phyloP scores from a whole-genome alignment of 805 yeast genomes.

The Saturnispora mendoncae region DNA sequence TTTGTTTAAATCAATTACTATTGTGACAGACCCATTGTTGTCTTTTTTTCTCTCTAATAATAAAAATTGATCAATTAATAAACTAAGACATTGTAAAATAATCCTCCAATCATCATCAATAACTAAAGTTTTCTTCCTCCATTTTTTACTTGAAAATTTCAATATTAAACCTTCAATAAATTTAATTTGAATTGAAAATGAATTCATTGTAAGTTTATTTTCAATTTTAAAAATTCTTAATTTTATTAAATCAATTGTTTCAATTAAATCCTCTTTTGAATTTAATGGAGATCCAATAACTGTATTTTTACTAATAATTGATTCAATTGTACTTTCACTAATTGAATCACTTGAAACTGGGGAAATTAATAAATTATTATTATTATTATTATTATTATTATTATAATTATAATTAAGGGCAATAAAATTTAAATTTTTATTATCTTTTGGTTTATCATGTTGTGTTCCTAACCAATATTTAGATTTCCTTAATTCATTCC shows the following conservation, averaged over 20 bases:
- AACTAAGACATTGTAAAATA: slow-evolving; percentile 3
- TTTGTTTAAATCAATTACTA: background rate
- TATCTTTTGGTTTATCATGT: no score
- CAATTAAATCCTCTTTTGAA: slow-evolving; percentile 1
- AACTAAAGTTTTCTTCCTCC: background rate
- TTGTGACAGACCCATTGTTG: no score
- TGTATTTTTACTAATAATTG: no score
- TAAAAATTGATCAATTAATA: slow-evolving; percentile 1
- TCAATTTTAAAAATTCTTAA: background rate
- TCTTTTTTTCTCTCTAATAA: background rate
- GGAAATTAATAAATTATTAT: background rate
- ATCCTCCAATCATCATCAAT: slow-evolving; percentile 6
- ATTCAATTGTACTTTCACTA: background rate
- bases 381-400: background rate
- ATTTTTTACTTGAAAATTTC: no score
- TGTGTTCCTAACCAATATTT: background rate
- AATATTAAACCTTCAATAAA: background rate
- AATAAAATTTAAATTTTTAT: no score
- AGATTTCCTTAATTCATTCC: background rate
- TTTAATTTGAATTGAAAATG: slow-evolving; percentile 1
- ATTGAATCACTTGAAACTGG: background rate
- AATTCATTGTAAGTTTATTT: background rate
- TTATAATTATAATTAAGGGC: no score
- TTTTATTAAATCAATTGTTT: background rate
- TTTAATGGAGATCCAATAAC: slow-evolving; percentile 3